These are phyloP conservation scores for Picochlorum sp. DNA, from an alignment of 139 green algal species.

Conservation along the genomic window DNA sequence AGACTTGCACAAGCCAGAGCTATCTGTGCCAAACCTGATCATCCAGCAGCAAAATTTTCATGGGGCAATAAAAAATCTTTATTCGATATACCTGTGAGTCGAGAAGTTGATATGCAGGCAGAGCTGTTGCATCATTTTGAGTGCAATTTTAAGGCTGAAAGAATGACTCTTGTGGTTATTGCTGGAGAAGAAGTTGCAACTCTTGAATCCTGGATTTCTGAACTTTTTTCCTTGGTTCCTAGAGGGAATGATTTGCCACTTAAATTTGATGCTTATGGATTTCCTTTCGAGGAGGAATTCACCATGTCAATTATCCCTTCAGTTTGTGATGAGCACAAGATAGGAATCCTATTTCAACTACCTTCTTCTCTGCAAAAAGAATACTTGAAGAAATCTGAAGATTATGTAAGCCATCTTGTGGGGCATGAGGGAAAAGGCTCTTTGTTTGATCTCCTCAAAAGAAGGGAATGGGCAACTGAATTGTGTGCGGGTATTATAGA, in stretches of 20 bases:
- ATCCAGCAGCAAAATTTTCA: conserved; percentile 80
- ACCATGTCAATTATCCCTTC: conserved; percentile 52
- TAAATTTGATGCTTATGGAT: neutral
- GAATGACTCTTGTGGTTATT: conserved; percentile 87
- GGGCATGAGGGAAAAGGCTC: conserved; percentile 83
- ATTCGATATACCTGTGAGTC: conserved; percentile 39
- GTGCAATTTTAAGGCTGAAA: conserved; percentile 75
- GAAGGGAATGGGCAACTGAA: conserved; percentile 62
- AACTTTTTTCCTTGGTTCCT: conserved; percentile 44
- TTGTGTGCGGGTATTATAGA: conserved; percentile 73
- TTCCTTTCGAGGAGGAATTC: conserved; percentile 31
- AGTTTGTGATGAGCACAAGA: conserved; percentile 65
- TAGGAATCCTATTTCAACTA: conserved; percentile 72
- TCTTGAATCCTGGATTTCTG: conserved; percentile 58
- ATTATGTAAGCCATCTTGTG: conserved; percentile 87
- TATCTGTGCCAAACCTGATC: conserved; percentile 53
- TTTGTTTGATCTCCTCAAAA: conserved; percentile 73
- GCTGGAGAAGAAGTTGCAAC: conserved; percentile 71
- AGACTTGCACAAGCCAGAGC: conserved; percentile 74
- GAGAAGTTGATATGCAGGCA: conserved; percentile 53
- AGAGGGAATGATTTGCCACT: neutral
- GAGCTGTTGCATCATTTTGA: conserved; percentile 75
- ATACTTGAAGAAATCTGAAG: conserved; percentile 66
- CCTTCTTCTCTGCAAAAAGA: conserved; percentile 42
- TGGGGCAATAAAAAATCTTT: conserved; percentile 84